phyloP scores from a whole-genome alignment of 371 early-diverging fungal genomes.

The Mortierella sp. region DNA sequence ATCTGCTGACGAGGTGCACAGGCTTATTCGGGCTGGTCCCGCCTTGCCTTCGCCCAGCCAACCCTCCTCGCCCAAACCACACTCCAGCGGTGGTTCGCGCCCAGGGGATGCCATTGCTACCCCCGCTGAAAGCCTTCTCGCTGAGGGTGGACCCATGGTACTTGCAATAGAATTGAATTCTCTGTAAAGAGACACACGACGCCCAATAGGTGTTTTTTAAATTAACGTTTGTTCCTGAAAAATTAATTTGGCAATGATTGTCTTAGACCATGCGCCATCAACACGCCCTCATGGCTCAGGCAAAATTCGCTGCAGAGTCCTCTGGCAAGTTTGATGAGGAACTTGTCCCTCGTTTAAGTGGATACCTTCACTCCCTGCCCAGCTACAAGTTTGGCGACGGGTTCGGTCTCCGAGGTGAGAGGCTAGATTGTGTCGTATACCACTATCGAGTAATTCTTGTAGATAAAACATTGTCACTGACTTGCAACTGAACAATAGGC shows the following conservation, averaged over 20 bases:
- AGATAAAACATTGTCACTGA: too few species aligned
- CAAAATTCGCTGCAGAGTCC: conserved; percentile 57
- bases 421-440: background rate
- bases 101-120: conserved; percentile 3
- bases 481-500: conserved; percentile 13
- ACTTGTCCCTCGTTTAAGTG: conserved; percentile 48
- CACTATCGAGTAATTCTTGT: too few species aligned
- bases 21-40: conserved; percentile 50
- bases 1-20: conserved; percentile 42
- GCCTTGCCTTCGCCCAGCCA: conserved; percentile 21
- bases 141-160: conserved; percentile 49
- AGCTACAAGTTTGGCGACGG: conserved; percentile 43
- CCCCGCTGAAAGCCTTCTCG: conserved; percentile 7
- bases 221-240: background rate
- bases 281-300: conserved; percentile 51
- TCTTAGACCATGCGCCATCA: conserved; percentile 53
- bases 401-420: conserved; percentile 34
- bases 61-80: conserved; percentile 22
- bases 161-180: background rate
- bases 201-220: background rate
- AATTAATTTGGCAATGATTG: background rate
- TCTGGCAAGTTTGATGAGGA: conserved; percentile 54
- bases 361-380: conserved; percentile 50
- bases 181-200: background rate
- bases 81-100: background rate